Base-by-base conservation (phyloP, 805 yeast species). In the Nakazawaea pomicola region DNA sequence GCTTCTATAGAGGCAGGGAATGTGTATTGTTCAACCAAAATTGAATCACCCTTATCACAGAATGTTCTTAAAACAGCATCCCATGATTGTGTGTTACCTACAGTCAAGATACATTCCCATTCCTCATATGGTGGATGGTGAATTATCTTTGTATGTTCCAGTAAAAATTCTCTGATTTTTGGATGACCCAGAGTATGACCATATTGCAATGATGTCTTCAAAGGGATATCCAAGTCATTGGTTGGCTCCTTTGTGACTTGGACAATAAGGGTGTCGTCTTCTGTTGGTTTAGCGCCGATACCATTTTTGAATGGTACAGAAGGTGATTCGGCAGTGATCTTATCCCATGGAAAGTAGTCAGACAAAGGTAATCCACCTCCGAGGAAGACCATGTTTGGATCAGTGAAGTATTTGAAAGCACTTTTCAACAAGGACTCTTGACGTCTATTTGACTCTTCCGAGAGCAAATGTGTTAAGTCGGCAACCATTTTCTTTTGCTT, bases 291-390 rank as follows among this genome's bases (percentile, higher is more conserved):
- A n/a, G 83, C 80, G 25, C 81, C 86, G 47, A 87, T 83, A 41
- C 96, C 96, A 21, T 78, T 70, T 11, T 68, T 54, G 59, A 89
- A 91, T 1, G 95, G 95, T 17, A 93, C 83, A 10, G 78, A 70
- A 43, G 96, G 95, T 6, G 88, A 69, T 42, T 76, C 77, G 11
- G 83, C 82, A 17, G 72, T 59, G 44, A 91, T 60, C 49, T 78
- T 76, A 54, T 89, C 87, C 74, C 91, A 87, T 33, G 99, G 98
- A 74, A 91, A 91, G 64, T 86, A 84, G 48, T 84, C 91, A 19
- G 96, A 68, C 59, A 87, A 67, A 11, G 99, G 99, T 52, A 91
- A 74, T 6, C 99, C 99, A 53, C 98, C 99, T 41, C 97, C 98
- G 42, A 91, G 74, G 58, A 89, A 90, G 43, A 88, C 80, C 56